These are phyloP conservation scores for Aspergillus avenaceus DNA, from an alignment of 495 filamentous ascomycete genomes.

Conservation along the genomic window DNA sequence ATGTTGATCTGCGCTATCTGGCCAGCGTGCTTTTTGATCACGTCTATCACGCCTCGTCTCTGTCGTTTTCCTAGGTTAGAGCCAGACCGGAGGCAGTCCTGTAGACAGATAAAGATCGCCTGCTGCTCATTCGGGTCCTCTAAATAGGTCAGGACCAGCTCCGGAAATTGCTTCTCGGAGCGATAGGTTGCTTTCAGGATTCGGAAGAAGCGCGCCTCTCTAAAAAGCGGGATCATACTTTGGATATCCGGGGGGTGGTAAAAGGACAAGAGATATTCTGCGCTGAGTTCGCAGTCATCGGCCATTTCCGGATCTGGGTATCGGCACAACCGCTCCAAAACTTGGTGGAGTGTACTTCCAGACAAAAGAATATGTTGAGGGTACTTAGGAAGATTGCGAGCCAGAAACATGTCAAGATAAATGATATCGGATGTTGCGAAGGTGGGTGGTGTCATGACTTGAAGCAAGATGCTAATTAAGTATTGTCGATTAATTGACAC, in stretches of 20 bases:
- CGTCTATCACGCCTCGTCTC: slow-evolving; percentile 64
- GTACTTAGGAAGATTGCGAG: slow-evolving; percentile 93
- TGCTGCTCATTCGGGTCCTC: slow-evolving; percentile 75
- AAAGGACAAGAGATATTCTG: slow-evolving; percentile 88
- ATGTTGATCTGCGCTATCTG: slow-evolving; percentile 71
- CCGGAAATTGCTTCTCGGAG: slow-evolving; percentile 73
- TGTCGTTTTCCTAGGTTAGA: slow-evolving; percentile 71
- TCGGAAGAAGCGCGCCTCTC: slow-evolving; percentile 82
- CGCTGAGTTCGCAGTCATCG: slow-evolving; percentile 92
- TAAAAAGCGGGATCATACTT: slow-evolving; percentile 69
- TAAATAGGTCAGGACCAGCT: slow-evolving; percentile 76
- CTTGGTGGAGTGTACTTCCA: slow-evolving; percentile 75
- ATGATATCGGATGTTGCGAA: slow-evolving; percentile 81
- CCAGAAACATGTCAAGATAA: slow-evolving; percentile 97
- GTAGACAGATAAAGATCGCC: slow-evolving; percentile 71
- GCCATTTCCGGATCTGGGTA: slow-evolving; percentile 77
- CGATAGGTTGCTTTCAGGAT: slow-evolving; percentile 88
- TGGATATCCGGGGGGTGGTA: slow-evolving; percentile 85
- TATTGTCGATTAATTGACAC: slow-evolving; percentile 84
- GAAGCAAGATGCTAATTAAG: slow-evolving; percentile 80
- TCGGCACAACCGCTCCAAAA: slow-evolving; percentile 77
- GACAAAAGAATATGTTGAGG: slow-evolving; percentile 91
- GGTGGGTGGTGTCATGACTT: slow-evolving; percentile 71
- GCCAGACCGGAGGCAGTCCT: slow-evolving; percentile 71
- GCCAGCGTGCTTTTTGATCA: slow-evolving; percentile 63